Evolutionary conservation across 176 grass and related monocot species (phyloP).

Genomic region (Eleusine coracana): DNA sequence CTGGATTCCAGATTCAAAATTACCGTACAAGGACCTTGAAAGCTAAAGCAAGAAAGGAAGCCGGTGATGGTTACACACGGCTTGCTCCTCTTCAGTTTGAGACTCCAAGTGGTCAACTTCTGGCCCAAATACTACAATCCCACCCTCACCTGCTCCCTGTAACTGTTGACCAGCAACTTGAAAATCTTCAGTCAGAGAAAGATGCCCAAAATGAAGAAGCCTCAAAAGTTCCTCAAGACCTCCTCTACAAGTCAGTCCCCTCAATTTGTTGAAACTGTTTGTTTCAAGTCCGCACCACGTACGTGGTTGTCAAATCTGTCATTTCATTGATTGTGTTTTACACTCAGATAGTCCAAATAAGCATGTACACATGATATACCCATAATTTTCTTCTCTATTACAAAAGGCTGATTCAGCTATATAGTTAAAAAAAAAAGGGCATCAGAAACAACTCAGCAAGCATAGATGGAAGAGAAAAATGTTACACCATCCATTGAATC

Average conservation of each 20-base stretch:
- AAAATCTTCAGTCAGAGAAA: slow-evolving; percentile 71
- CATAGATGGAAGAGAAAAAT: not conserved
- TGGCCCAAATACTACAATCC: slow-evolving; percentile 81
- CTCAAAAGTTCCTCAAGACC: slow-evolving; percentile 56
- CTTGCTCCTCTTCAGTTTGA: slow-evolving; percentile 85
- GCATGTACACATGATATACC: not conserved
- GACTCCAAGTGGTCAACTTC: slow-evolving; percentile 84
- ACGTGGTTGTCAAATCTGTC: not conserved
- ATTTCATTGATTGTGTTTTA: not conserved
- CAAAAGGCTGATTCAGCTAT: slow-evolving; percentile 13
- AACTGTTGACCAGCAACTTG: slow-evolving; percentile 91
- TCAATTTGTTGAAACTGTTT: not conserved
- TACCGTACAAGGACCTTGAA: slow-evolving; percentile 45
- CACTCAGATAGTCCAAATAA: not conserved
- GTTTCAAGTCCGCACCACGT: not conserved
- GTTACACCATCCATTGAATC: slow-evolving; percentile 14
- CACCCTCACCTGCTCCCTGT: slow-evolving; percentile 78
- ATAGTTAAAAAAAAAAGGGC: no score
- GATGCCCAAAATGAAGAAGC: slow-evolving; percentile 69
- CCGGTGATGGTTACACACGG: slow-evolving; percentile 54
- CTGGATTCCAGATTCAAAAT: slow-evolving; percentile 46
- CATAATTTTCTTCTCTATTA: not conserved
- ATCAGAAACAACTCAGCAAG: not conserved
- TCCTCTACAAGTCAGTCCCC: slow-evolving; percentile 76
- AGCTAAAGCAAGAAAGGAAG: slow-evolving; percentile 55